Conservation (phyloP, 352 stramenopile genomes). For the Globisporangium carolinianum region DNA sequence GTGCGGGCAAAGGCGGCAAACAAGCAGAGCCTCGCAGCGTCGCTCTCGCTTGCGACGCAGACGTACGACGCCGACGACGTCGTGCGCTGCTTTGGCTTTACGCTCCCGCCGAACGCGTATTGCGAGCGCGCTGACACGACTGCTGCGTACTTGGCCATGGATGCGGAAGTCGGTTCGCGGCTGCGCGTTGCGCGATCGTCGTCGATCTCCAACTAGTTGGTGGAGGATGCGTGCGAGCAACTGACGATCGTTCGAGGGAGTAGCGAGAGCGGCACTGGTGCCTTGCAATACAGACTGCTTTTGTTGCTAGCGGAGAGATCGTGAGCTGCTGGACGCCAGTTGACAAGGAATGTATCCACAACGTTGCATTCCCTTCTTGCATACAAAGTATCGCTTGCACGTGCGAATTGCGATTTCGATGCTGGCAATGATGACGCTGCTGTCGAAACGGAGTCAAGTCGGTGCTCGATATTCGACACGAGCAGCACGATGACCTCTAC, state of each 20-base stretch:
- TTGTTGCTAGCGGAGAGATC: no score
- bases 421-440: no score
- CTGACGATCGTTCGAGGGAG: background rate
- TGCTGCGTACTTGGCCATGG: constrained; percentile 64
- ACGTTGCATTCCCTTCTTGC: no score
- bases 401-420: no score
- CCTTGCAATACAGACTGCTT: no score
- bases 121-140: constrained; percentile 77
- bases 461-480: no score
- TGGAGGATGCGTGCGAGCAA: background rate
- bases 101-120: constrained; percentile 66
- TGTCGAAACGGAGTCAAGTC: no score
- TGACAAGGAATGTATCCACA: no score
- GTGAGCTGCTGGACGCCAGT: no score
- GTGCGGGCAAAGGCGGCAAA: constrained; percentile 49
- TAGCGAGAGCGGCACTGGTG: background rate
- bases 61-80: constrained; percentile 55
- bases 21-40: constrained; percentile 51
- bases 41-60: constrained; percentile 48
- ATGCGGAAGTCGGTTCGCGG: constrained; percentile 61
- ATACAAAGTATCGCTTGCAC: no score
- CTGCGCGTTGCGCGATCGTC: constrained; percentile 53
- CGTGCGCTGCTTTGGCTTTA: constrained; percentile 69
- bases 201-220: constrained; percentile 33
- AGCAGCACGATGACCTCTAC: no score